Evolutionary conservation across 805 yeast genomes (phyloP).

Genomic region (Cyberlindnera saturnus): DNA sequence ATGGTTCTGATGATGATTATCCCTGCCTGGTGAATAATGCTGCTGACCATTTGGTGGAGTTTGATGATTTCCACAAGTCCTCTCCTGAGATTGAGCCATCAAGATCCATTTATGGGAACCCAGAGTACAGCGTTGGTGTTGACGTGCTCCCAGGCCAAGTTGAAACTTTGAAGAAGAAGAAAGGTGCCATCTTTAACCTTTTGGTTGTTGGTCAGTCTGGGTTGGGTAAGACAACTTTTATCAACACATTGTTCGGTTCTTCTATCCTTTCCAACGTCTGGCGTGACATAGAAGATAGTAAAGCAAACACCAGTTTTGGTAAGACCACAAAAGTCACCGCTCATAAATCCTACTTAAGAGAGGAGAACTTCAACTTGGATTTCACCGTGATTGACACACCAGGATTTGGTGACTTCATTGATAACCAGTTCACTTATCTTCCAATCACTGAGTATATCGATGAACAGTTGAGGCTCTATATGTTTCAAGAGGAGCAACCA

Average conservation of each 20-base stretch:
- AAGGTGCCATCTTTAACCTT: constrained; percentile 72
- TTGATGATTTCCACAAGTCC: not conserved
- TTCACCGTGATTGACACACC: constrained; percentile 69
- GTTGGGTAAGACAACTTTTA: constrained; percentile 72
- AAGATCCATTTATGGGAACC: constrained; percentile 1
- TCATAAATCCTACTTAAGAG: constrained; percentile 48
- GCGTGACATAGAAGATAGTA: constrained; percentile 36
- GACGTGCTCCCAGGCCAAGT: constrained; percentile 25
- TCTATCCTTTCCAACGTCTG: constrained; percentile 31
- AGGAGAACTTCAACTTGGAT: constrained; percentile 51
- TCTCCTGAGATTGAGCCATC: not conserved
- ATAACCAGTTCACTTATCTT: constrained; percentile 62
- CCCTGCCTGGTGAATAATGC: no score
- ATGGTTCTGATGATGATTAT: no score
- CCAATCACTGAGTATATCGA: constrained; percentile 72
- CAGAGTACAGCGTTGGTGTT: constrained; percentile 21
- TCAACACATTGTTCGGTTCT: constrained; percentile 72
- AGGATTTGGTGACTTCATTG: constrained; percentile 67
- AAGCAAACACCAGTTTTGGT: constrained; percentile 32
- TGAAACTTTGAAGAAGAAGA: constrained; percentile 30
- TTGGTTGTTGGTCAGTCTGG: constrained; percentile 88
- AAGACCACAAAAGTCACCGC: constrained; percentile 28
- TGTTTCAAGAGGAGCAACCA: constrained; percentile 77
- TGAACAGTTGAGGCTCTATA: constrained; percentile 62
- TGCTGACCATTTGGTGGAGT: no score